phyloP scores from a whole-genome alignment of 129 eudicot species.

The Helianthus tuberosus region DNA sequence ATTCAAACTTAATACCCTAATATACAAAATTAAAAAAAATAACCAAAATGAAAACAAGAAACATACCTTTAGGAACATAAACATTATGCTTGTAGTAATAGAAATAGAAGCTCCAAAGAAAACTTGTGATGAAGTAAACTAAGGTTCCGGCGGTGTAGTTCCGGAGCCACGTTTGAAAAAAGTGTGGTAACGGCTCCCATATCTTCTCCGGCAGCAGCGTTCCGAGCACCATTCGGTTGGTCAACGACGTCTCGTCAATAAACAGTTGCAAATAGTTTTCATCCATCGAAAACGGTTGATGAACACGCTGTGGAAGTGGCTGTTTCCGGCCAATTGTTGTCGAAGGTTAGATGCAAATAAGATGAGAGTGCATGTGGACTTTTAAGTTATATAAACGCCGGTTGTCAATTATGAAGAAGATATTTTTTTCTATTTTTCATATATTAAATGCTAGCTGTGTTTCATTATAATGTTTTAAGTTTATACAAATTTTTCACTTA shows the following conservation, averaged over 20 bases:
- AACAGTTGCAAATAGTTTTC: conserved; percentile 44
- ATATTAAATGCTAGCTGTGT: no score
- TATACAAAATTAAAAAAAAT: neutral
- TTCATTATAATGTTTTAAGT: no score
- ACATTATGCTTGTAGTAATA: conserved; percentile 69
- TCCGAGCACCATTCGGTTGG: conserved; percentile 67
- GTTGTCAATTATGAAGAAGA: neutral
- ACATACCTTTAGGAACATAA: conserved; percentile 80
- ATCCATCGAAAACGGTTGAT: conserved; percentile 23
- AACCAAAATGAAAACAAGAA: no score
- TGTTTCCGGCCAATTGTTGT: conserved; percentile 6
- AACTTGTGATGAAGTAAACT: conserved; percentile 63
- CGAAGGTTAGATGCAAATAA: neutral
- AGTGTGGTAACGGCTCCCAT: conserved; percentile 69
- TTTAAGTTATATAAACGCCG: neutral
- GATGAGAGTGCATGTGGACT: neutral
- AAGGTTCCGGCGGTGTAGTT: conserved; percentile 74
- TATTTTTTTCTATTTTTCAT: neutral
- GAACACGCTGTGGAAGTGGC: neutral
- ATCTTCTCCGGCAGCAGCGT: conserved; percentile 50
- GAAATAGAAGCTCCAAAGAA: conserved; percentile 83
- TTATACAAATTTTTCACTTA: no score
- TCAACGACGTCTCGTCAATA: conserved; percentile 66
- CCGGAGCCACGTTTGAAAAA: conserved; percentile 78
- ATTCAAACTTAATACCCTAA: neutral